Evolutionary conservation across 2,329 filamentous ascomycete genomes (phyloP), one percentile per base, ranked within the genome.

Genomic region (Xylaria sp.): DNA sequence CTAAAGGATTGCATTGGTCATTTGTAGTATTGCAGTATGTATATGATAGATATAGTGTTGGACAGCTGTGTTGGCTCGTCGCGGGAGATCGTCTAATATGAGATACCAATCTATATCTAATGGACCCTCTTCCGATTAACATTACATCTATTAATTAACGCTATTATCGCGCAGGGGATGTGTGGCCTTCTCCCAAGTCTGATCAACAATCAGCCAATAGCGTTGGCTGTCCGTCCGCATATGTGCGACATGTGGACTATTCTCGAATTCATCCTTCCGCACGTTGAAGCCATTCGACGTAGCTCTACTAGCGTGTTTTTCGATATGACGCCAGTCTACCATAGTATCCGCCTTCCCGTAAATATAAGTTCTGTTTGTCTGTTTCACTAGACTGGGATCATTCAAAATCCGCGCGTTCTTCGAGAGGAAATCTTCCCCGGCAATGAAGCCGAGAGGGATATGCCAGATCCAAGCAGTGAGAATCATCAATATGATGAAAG

Each of bases 241-340:
- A 67, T 87, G 85, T 20, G 84, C 81, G 28, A 89, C 86, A 75
- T 89, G 87, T 28, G 78, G 78, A 3, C 83, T 86, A 43, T 80
- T 79, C 33, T 78, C 76, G 62, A 88, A 88, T 71, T 76, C 75
- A 72, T 87, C 86, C 69, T 78, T 74, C 56, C 80, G 77, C 1
- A 87, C 82, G 3, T 64, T 63, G 48, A 84, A 83, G 1, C 84
- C 85, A 9, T 73, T 78, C 7, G 71, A 67, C 36, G 62, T 72
- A 0, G 86, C 85, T 52, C 82, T 78, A 2, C 68, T 74, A 0
- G 83, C 85, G 71, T 89, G 85, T 51, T 72, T 73, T 75, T 88
- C 84, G 4, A 89, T 80, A 67, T 87, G 82, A 8, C 69, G 72
- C 75, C 79, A 83, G 2, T 80, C 76, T 5, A 89, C 83, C 69